phyloP scores from a whole-genome alignment of 2,329 filamentous ascomycete species.

The Colletotrichum phormii region DNA sequence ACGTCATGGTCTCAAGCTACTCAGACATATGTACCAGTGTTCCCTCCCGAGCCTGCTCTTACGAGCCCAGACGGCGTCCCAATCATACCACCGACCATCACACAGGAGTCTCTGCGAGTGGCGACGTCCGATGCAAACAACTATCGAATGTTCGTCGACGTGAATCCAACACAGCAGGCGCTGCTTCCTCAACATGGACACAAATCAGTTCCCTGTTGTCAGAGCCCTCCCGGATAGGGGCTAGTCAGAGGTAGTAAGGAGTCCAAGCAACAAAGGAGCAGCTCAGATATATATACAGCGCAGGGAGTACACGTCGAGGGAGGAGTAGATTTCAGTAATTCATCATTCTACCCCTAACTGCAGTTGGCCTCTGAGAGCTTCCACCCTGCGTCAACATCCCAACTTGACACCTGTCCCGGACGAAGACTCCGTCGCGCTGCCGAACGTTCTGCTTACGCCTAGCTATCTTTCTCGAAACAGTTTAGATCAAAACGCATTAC shows the following conservation, averaged over 20 bases:
- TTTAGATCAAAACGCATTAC: neutral
- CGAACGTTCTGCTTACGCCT: neutral
- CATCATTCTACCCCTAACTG: too few species aligned
- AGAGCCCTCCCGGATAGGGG: too few species aligned
- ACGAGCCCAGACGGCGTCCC: neutral
- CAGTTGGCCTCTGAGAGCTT: too few species aligned
- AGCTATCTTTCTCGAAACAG: neutral
- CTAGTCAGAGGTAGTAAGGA: too few species aligned
- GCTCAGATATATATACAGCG: too few species aligned
- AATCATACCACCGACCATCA: neutral
- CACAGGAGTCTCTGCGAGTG: neutral
- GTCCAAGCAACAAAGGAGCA: too few species aligned
- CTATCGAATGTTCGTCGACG: neutral
- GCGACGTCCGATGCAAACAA: neutral
- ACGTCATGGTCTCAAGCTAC: conserved; percentile 4
- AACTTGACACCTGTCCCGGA: too few species aligned
- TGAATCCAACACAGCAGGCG: neutral
- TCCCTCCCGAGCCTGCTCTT: neutral
- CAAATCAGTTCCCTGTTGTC: conserved; percentile 3
- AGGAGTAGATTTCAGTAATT: too few species aligned
- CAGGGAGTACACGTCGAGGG: too few species aligned
- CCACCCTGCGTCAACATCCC: too few species aligned
- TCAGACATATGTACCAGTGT: neutral
- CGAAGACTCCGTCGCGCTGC: neutral
- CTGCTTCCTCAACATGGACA: neutral